A percentile compares a stretch with the other conserved stretches of the same genome.
phyloP scores from a whole-genome alignment of 352 stramenopile species.

The Pythium utonaiense region DNA sequence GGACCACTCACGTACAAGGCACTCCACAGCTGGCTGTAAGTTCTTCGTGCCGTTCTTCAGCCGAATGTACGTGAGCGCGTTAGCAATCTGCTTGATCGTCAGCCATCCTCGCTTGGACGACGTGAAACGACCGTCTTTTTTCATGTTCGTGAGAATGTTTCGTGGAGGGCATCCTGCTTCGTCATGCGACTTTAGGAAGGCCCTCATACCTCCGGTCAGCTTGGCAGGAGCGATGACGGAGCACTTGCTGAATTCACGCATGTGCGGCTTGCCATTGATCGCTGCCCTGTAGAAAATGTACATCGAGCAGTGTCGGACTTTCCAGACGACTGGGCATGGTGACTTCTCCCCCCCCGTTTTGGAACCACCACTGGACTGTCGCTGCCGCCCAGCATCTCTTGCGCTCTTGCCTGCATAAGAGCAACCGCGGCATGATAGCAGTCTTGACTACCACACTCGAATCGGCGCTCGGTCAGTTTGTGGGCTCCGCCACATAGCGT shows the following conservation, averaged over 20 bases:
- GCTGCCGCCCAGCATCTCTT: too few species aligned
- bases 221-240: background rate
- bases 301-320: background rate
- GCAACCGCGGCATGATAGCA: slow-evolving; percentile 1
- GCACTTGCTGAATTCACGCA: background rate
- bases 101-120: background rate
- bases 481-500: background rate
- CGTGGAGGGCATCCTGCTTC: background rate
- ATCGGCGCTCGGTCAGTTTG: background rate
- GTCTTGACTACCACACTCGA: background rate
- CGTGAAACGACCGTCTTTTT: background rate
- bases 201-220: background rate
- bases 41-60: slow-evolving; percentile 2
- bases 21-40: background rate
- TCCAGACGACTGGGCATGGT: background rate
- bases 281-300: background rate
- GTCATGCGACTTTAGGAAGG: background rate
- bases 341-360: slow-evolving; percentile 2
- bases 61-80: background rate
- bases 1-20: slow-evolving; percentile 1
- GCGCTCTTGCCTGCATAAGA: too few species aligned
- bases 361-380: background rate
- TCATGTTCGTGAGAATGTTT: background rate
- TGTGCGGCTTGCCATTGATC: slow-evolving; percentile 1
- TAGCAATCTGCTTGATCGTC: background rate